A percentile compares a stretch with the other conserved stretches of the same genome.
These are phyloP conservation scores for Colletotrichum sp. DNA, from an alignment of 2,329 filamentous ascomycete genomes.

Conservation along the genomic window DNA sequence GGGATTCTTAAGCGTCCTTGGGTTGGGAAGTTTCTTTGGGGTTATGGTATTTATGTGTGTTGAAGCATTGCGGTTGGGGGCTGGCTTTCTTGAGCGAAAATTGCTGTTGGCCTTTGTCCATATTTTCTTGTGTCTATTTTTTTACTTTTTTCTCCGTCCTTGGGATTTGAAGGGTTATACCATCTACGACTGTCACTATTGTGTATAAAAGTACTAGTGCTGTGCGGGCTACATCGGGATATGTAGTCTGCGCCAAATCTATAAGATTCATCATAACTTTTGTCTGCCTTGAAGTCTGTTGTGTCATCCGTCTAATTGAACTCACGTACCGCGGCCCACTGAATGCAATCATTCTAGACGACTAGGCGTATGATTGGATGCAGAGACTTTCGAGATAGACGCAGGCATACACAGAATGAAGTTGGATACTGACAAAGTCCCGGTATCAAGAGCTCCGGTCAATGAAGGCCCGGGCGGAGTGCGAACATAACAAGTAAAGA, in stretches of 20 bases:
- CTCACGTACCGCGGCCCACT: too few relatives aligned
- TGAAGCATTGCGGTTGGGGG: neutral
- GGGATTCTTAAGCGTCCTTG: constrained; percentile 53
- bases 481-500: neutral
- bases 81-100: neutral
- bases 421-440: fast-evolving
- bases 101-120: neutral
- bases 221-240: neutral
- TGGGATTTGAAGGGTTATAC: neutral
- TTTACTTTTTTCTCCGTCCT: neutral
- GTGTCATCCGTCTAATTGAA: too few relatives aligned
- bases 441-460: neutral
- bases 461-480: too few relatives aligned
- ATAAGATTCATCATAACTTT: neutral
- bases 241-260: neutral
- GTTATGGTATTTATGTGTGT: neutral
- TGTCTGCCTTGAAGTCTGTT: neutral
- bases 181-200: neutral
- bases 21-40: neutral
- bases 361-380: too few relatives aligned
- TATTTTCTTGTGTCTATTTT: neutral
- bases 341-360: too few relatives aligned
- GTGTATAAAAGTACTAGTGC: neutral
- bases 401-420: fast-evolving
- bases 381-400: neutral